Base-by-base conservation (phyloP, 768 basidiomycete genomes). In the Dendrothele bispora region DNA sequence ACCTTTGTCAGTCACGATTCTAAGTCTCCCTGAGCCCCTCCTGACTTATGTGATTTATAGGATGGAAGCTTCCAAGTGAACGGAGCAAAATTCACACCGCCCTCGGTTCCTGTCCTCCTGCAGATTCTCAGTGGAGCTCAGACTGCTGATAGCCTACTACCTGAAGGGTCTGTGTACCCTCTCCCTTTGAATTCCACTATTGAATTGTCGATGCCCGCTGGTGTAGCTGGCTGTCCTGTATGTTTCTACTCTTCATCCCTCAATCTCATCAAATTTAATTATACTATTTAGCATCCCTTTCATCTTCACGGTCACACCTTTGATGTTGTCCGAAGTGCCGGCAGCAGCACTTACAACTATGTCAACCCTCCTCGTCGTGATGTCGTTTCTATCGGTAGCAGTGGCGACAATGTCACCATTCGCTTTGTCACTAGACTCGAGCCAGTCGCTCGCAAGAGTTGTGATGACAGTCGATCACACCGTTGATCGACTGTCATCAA, bases 381-480 rank as follows among this genome's bases (percentile, higher is more conserved):
- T 22, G 14, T 40, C 30, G 30, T 32, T 32, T 32, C 10, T 17
- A 32, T 17, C 30, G 10, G 11, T 10, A 10, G 17, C n/a, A 32
- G 11, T 32, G 17, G 17, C 30, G 11, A 10, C 11, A 32, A 32
- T 10, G 11, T 10, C n/a, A 10, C 11, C 30, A 62, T 80, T 28
- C 67, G 77, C 26, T 80, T 75, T 64, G 50, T 62, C 21, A 83
- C 84, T n/a, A n/a, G 3, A 77, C 87, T 56, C 87, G 87, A 61
- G 74, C 83, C 3, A 86, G 86, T 10, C 77, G 77, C 3, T 84
- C n/a, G 64, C 78, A 32, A 78, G 80, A 48, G 75, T 74, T 1
- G 67, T 77, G 11, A n/a, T n/a, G n/a, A n/a, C n/a, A n/a, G 61
- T 60, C 12, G 29, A 7, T 3, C 10, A 5, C 35, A 49, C 1